A percentile compares a stretch with the other conserved stretches of the same genome.
Evolutionary conservation across 2,329 filamentous ascomycete genomes (phyloP).

Genomic region (Sarocladium kiliense): DNA sequence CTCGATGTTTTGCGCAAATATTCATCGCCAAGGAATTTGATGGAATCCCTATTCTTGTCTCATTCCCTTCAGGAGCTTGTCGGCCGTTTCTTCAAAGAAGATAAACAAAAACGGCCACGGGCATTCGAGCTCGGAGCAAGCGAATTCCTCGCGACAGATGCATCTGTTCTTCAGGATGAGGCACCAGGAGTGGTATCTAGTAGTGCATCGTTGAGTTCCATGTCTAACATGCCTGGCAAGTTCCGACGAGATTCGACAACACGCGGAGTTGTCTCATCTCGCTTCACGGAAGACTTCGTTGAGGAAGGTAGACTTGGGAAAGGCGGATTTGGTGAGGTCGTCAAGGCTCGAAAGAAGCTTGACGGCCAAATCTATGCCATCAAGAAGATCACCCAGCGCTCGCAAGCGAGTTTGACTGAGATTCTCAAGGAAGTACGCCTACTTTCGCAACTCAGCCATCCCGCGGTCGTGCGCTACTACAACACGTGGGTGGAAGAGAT

Average conservation of each 20-base stretch:
- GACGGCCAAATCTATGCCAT: constrained; percentile 93
- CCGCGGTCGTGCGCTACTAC: constrained; percentile 81
- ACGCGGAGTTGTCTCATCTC: constrained; percentile 51
- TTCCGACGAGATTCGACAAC: constrained; percentile 59
- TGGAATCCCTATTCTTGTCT: constrained; percentile 67
- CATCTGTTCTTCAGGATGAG: constrained; percentile 49
- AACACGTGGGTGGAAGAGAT: constrained; percentile 88
- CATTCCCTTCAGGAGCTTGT: constrained; percentile 74
- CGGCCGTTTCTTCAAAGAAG: constrained; percentile 75
- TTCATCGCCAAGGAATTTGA: constrained; percentile 69
- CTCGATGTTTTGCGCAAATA: constrained; percentile 71
- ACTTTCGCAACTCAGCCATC: constrained; percentile 88
- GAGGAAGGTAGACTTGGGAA: constrained; percentile 86
- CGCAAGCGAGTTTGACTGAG: constrained; percentile 73
- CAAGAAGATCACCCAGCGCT: constrained; percentile 88
- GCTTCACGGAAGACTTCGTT: constrained; percentile 85
- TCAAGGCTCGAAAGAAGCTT: constrained; percentile 90
- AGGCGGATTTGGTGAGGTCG: constrained; percentile 93
- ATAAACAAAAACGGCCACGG: constrained; percentile 77
- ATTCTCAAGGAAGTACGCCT: constrained; percentile 81
- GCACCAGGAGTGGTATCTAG: constrained; percentile 32
- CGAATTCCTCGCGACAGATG: constrained; percentile 62
- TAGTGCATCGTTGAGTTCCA: constrained; percentile 36
- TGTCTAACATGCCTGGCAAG: constrained; percentile 39
- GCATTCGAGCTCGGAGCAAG: constrained; percentile 68